A percentile compares a stretch with the other conserved stretches of the same genome.
These are phyloP conservation scores for Kuraishia hungarica DNA, from an alignment of 805 yeast genomes.

Conservation along the genomic window DNA sequence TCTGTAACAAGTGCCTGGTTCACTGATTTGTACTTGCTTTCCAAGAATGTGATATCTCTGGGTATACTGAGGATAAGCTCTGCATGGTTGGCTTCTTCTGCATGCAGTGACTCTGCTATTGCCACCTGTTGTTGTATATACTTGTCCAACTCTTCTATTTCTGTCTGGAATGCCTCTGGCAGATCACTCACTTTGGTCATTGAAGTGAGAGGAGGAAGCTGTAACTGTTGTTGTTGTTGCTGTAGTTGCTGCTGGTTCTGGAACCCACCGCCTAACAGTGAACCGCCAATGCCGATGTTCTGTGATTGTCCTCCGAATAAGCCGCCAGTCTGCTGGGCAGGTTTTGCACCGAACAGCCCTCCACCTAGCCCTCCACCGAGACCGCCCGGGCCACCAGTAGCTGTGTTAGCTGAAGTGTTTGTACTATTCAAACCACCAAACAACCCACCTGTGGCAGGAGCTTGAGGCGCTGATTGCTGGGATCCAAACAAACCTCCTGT, in stretches of 20 bases:
- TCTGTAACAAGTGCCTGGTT: slow-evolving; percentile 53
- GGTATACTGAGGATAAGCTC: slow-evolving; percentile 65
- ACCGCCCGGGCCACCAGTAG: neutral
- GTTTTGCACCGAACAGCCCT: slow-evolving; percentile 7
- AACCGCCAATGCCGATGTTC: slow-evolving; percentile 6
- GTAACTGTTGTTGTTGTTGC: slow-evolving; percentile 22
- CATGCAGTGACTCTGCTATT: slow-evolving; percentile 59
- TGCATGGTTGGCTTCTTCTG: slow-evolving; percentile 53
- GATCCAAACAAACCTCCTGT: slow-evolving; percentile 22
- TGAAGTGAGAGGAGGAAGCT: slow-evolving; percentile 47
- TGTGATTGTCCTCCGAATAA: slow-evolving; percentile 13
- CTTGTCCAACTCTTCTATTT: slow-evolving; percentile 61
- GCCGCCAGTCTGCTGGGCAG: slow-evolving; percentile 10
- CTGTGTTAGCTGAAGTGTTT: slow-evolving; percentile 10
- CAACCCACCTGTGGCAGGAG: slow-evolving; percentile 17
- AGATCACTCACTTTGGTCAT: slow-evolving; percentile 70
- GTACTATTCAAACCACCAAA: slow-evolving; percentile 19
- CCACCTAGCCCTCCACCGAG: too few relatives aligned
- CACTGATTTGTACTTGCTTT: slow-evolving; percentile 51
- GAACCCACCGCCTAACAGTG: slow-evolving; percentile 11
- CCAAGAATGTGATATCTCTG: slow-evolving; percentile 57
- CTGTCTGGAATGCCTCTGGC: slow-evolving; percentile 61
- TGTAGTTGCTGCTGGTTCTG: slow-evolving; percentile 8
- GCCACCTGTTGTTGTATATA: slow-evolving; percentile 68
- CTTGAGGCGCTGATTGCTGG: slow-evolving; percentile 7